Evolutionary conservation across 768 basidiomycete genomes (phyloP), one percentile per base, ranked within the genome.

Genomic region (Fistulinella prunicolor): DNA sequence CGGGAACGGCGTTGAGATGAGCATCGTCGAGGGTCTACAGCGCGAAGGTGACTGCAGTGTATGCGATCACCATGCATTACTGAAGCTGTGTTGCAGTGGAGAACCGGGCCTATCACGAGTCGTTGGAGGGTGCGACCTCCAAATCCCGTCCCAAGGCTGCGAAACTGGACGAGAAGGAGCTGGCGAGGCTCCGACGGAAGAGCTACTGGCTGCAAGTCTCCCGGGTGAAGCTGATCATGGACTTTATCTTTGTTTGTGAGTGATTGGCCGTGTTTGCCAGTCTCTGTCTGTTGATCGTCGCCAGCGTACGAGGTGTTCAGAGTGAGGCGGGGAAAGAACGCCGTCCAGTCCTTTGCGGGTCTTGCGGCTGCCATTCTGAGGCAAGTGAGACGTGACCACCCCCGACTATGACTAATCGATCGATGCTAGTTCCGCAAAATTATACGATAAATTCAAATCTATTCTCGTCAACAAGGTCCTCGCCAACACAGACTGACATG

Each of bases 171-270:
- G 81, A 85, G 56, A 82, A 77, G 65, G 89, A 91, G 64, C 72
- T 90, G 38, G 62, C 70, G 42, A 71, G 85, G 36, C 76, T 94
- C 29, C 77, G 79, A 62, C 75, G 78, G 54, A 83, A 89, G 66
- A 81, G 80, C 56, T 83, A 85, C 58, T 92, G 89, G 89, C 70
- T 92, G 39, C 80, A 80, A 56, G 65, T 87, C 42, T 76, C 83
- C 21, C 71, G 85, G 49, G 71, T 74, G 46, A 93, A 93, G 71
- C 70, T 93, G 50, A 59, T 78, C 36, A 89, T 91, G 88, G 90
- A 93, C 65, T 70, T 93, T 51, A 80, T 90, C 59, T 93, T 92
- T 68, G 90, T 91, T 62, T 90, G 89, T 93, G 62, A 68, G n/a
- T n/a, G 80, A 51, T 9, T 12, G 17, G 40, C 3, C 28, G 1